Conservation (phyloP, 2,329 filamentous ascomycete species). For the Aspergillus sp. region DNA sequence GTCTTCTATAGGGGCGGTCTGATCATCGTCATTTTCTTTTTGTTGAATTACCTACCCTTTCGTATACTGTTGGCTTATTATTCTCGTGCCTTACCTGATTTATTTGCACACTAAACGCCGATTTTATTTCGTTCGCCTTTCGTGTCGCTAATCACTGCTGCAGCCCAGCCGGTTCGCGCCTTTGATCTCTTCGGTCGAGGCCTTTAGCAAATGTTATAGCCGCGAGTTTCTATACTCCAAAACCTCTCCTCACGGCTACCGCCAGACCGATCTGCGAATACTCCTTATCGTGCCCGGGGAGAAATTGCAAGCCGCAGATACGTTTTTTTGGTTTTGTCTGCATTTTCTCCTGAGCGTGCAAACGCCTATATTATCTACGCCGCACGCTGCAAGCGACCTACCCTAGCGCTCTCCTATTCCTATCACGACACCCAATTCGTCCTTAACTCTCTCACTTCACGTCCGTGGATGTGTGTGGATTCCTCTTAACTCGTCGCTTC, state of each 20-base stretch:
- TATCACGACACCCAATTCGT: slow-evolving; percentile 28
- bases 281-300: slow-evolving; percentile 9
- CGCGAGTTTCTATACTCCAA: slow-evolving; percentile 1
- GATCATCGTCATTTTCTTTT: slow-evolving; percentile 2
- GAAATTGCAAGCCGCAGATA: slow-evolving; percentile 14
- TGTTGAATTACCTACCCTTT: slow-evolving; percentile 12
- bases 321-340: slow-evolving; percentile 12
- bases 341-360: slow-evolving; percentile 17
- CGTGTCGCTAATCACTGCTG: slow-evolving; percentile 21
- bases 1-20: slow-evolving; percentile 15
- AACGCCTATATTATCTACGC: slow-evolving; percentile 11
- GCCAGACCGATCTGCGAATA: neutral
- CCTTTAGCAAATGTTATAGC: slow-evolving; percentile 14
- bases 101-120: slow-evolving; percentile 20
- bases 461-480: slow-evolving; percentile 36
- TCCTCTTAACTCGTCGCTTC: slow-evolving; percentile 22
- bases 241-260: slow-evolving; percentile 1
- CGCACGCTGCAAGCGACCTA: slow-evolving; percentile 7
- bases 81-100: slow-evolving; percentile 7
- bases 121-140: slow-evolving; percentile 16
- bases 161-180: slow-evolving; percentile 21
- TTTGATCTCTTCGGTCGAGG: slow-evolving; percentile 15
- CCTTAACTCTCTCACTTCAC: slow-evolving; percentile 22
- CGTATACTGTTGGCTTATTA: slow-evolving; percentile 4
- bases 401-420: slow-evolving; percentile 16